Conservation (phyloP, 805 yeast species). For the Saccharomycopsis capsularis region DNA sequence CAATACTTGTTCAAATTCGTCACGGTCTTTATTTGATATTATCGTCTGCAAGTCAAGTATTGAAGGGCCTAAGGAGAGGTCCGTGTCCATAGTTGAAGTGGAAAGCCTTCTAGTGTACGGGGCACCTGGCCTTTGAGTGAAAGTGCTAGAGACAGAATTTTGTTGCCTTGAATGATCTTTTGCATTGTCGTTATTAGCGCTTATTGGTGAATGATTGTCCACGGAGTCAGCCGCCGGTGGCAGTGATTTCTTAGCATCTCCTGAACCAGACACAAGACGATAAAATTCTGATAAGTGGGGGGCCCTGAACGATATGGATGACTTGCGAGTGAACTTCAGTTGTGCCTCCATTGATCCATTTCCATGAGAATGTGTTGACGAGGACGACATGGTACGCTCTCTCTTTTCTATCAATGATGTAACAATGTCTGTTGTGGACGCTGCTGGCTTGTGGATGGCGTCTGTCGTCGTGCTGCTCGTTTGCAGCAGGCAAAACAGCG, state of each 20-base stretch:
- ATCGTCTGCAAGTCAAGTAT: conserved; percentile 54
- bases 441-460: too few relatives aligned
- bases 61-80: conserved; percentile 33
- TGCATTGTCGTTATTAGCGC: too few relatives aligned
- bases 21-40: conserved; percentile 54
- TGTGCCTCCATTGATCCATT: background rate
- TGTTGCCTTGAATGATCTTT: background rate
- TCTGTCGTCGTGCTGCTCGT: too few relatives aligned
- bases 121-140: background rate
- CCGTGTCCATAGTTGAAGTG: conserved; percentile 11
- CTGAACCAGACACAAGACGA: conserved; percentile 38
- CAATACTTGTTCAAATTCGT: conserved; percentile 42
- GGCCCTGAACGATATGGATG: conserved; percentile 24
- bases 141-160: background rate
- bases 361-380: background rate
- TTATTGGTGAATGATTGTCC: conserved; percentile 10
- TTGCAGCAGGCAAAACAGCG: too few relatives aligned
- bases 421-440: too few relatives aligned
- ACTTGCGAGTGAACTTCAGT: conserved; percentile 2
- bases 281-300: conserved; percentile 57
- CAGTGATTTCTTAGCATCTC: conserved; percentile 6
- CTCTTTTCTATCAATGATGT: too few relatives aligned
- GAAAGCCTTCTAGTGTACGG: conserved; percentile 8
- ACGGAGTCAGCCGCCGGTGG: conserved; percentile 11
- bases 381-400: background rate